Percentiles rank a stretch among this genome's conserved stretches.
These are phyloP conservation scores for Pseudohalonectria lignicola DNA, from an alignment of 2,329 filamentous ascomycete genomes.

Conservation along the genomic window DNA sequence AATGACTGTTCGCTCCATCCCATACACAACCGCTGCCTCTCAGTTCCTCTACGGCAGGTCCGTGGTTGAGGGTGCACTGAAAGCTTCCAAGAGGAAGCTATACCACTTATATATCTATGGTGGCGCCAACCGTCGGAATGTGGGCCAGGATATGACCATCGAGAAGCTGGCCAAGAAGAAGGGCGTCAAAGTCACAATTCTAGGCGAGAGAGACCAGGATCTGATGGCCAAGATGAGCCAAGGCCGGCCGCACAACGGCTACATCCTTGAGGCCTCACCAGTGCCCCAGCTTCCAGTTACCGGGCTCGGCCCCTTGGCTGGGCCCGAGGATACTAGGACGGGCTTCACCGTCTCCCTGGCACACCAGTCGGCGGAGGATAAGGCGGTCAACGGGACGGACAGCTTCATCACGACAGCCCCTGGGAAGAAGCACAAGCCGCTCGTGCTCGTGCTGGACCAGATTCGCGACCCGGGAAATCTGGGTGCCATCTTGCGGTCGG, in stretches of 20 bases:
- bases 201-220: conserved; percentile 49
- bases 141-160: conserved; percentile 31
- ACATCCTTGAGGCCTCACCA: conserved; percentile 76
- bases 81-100: conserved; percentile 53
- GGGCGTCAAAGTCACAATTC: conserved; percentile 43
- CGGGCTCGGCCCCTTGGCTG: conserved; percentile 35
- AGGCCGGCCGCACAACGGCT: conserved; percentile 80
- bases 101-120: conserved; percentile 76
- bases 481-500: conserved; percentile 78
- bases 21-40: conserved; percentile 73
- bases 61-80: conserved; percentile 70
- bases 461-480: conserved; percentile 83
- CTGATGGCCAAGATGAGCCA: conserved; percentile 76
- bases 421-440: conserved; percentile 43
- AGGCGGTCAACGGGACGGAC: conserved; percentile 57
- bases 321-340: conserved; percentile 7
- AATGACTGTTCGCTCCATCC: no score
- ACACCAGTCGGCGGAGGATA: conserved; percentile 65
- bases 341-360: conserved; percentile 51
- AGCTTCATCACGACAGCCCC: conserved; percentile 33
- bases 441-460: conserved; percentile 64
- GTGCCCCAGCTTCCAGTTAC: conserved; percentile 61
- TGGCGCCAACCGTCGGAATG: conserved; percentile 40
- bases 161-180: conserved; percentile 33
- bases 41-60: conserved; percentile 84